Conservation (phyloP, 331 rosid genomes). For the Saraca asoca region DNA sequence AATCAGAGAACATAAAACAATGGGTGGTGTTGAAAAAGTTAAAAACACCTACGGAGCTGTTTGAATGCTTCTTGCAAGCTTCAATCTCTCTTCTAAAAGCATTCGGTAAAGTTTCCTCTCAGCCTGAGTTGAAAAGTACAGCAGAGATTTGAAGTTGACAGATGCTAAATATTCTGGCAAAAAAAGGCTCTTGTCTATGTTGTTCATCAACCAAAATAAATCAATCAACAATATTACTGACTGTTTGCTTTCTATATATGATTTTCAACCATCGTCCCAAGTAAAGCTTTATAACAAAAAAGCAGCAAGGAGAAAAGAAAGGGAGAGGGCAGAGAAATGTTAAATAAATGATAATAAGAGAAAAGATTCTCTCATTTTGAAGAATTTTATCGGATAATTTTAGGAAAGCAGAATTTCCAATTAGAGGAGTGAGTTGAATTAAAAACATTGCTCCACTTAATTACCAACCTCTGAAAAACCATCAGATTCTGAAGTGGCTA, state of each 20-base stretch:
- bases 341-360: background rate
- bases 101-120: slow-evolving; percentile 62
- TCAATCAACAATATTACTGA: slow-evolving; percentile 1
- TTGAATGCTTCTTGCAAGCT: slow-evolving; percentile 72
- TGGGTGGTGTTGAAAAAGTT: slow-evolving; percentile 15
- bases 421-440: slow-evolving; percentile 20
- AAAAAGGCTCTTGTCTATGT: slow-evolving; percentile 23
- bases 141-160: slow-evolving; percentile 23
- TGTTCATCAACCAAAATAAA: slow-evolving; percentile 28
- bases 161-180: slow-evolving; percentile 15
- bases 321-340: slow-evolving; percentile 22
- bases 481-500: slow-evolving; percentile 53
- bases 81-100: slow-evolving; percentile 90
- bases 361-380: background rate
- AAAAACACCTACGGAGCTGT: slow-evolving; percentile 78
- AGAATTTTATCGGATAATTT: background rate
- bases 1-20: slow-evolving; percentile 33
- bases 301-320: background rate
- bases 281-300: slow-evolving; percentile 3
- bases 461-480: slow-evolving; percentile 79
- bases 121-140: slow-evolving; percentile 46
- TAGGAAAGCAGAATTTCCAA: too few species aligned
- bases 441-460: slow-evolving; percentile 22
- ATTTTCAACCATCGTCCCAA: slow-evolving; percentile 12
- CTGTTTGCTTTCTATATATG: slow-evolving; percentile 10